phyloP scores from a whole-genome alignment of 805 yeast genomes.

The Alloascoidea africana region DNA sequence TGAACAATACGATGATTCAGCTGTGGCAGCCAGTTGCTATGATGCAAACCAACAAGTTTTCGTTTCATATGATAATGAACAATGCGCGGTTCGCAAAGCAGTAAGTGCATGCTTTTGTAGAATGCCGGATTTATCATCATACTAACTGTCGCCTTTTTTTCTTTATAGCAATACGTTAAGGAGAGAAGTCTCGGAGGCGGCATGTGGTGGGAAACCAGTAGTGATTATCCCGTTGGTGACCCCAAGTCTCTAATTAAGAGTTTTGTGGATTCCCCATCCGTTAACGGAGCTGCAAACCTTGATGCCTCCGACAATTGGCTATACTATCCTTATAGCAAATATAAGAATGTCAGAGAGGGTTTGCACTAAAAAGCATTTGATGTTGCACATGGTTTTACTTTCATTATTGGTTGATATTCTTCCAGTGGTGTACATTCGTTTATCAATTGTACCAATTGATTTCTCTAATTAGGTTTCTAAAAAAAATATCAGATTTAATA shows the following conservation, averaged over 20 bases:
- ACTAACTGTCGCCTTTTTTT: no score
- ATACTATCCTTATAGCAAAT: slow-evolving; percentile 2
- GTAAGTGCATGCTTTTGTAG: no score
- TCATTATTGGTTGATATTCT: no score
- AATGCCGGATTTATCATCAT: no score
- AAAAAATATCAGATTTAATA: no score
- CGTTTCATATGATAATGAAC: slow-evolving; percentile 52
- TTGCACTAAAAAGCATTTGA: no score
- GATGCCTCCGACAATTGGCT: slow-evolving; percentile 3
- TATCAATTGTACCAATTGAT: no score
- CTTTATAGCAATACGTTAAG: slow-evolving; percentile 26
- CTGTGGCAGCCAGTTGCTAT: slow-evolving; percentile 41
- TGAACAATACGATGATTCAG: slow-evolving; percentile 36
- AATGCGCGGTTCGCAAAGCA: slow-evolving; percentile 42
- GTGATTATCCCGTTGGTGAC: slow-evolving; percentile 31
- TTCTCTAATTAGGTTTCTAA: no score
- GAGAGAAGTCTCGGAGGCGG: slow-evolving; percentile 55
- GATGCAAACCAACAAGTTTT: slow-evolving; percentile 21
- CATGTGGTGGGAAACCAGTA: slow-evolving; percentile 92
- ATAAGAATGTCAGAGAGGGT: slow-evolving; percentile 1
- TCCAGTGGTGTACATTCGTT: no score
- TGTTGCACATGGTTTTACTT: no score
- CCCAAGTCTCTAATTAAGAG: slow-evolving; percentile 26
- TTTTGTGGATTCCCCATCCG: slow-evolving; percentile 27
- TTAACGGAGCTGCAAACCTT: slow-evolving; percentile 3